Conservation (phyloP, 306 rosid genomes). For the Castanea mollissima region DNA sequence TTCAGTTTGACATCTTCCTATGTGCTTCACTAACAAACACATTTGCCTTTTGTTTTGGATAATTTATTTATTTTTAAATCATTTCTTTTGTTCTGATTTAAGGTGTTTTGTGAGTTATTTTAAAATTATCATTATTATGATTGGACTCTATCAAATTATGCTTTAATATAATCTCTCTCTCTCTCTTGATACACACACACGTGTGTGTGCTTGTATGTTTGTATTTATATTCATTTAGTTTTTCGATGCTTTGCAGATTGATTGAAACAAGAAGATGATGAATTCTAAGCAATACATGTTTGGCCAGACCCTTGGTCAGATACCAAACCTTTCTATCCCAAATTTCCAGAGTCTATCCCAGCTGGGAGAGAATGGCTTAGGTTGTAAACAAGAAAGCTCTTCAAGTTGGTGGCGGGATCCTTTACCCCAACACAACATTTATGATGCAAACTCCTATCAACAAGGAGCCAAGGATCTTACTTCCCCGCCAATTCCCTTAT, state of each 20-base stretch:
- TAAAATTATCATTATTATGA: too few relatives aligned
- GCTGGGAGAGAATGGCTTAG: constrained; percentile 12
- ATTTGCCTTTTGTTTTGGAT: too few relatives aligned
- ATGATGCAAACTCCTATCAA: neutral
- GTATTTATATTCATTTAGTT: neutral
- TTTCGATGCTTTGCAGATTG: constrained; percentile 15
- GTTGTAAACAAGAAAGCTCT: neutral
- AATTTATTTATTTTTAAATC: neutral
- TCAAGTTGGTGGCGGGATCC: neutral
- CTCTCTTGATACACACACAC: too few relatives aligned
- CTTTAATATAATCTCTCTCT: too few relatives aligned
- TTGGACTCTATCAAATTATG: too few relatives aligned
- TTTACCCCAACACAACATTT: neutral
- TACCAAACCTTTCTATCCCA: neutral
- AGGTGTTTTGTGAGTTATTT: too few relatives aligned
- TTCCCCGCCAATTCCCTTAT: neutral
- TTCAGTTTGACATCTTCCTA: too few relatives aligned
- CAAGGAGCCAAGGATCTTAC: neutral
- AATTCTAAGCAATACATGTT: neutral
- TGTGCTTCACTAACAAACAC: too few relatives aligned
- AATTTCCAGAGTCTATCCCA: neutral
- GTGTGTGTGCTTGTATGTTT: too few relatives aligned
- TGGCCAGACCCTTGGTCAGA: neutral
- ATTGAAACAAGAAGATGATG: constrained; percentile 15
- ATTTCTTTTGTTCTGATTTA: neutral